phyloP scores from a whole-genome alignment of 805 yeast genomes.

The Clavispora carvajalis region DNA sequence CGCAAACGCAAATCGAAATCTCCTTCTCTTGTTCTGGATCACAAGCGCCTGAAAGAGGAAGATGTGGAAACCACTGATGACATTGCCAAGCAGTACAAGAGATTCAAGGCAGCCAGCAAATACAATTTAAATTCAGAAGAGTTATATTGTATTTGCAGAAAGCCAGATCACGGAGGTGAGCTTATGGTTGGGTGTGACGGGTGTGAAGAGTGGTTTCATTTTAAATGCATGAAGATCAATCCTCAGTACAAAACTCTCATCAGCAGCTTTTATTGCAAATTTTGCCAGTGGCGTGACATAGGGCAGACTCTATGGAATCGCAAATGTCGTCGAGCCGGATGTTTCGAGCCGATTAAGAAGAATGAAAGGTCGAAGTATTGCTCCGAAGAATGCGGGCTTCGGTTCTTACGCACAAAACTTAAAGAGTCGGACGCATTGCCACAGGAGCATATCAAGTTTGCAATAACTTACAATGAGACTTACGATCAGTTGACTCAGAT shows the following conservation, averaged over 20 bases:
- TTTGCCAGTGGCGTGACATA: conserved; percentile 52
- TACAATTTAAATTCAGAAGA: conserved; percentile 52
- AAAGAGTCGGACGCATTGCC: conserved; percentile 14
- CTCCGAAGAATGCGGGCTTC: conserved; percentile 60
- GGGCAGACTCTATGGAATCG: conserved; percentile 67
- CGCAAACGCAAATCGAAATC: conserved; percentile 13
- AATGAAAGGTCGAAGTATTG: conserved; percentile 65
- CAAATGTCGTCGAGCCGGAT: conserved; percentile 59
- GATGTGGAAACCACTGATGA: conserved; percentile 26
- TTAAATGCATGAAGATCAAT: conserved; percentile 64
- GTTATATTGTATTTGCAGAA: conserved; percentile 71
- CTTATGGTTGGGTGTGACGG: conserved; percentile 94
- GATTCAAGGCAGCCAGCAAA: conserved; percentile 31
- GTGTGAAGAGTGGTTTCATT: conserved; percentile 94
- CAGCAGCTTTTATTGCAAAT: conserved; percentile 64
- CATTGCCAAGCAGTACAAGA: conserved; percentile 33
- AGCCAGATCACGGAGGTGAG: conserved; percentile 67
- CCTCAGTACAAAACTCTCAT: conserved; percentile 49
- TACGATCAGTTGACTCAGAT: conserved; percentile 20
- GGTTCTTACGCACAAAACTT: conserved; percentile 32
- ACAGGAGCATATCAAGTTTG: conserved; percentile 19
- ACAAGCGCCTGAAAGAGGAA: conserved; percentile 11
- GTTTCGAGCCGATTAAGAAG: conserved; percentile 49
- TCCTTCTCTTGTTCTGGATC: conserved; percentile 8
- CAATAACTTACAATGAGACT: conserved; percentile 18